These are phyloP conservation scores for Podaxis sp. DNA, from an alignment of 768 basidiomycete species.

Conservation along the genomic window DNA sequence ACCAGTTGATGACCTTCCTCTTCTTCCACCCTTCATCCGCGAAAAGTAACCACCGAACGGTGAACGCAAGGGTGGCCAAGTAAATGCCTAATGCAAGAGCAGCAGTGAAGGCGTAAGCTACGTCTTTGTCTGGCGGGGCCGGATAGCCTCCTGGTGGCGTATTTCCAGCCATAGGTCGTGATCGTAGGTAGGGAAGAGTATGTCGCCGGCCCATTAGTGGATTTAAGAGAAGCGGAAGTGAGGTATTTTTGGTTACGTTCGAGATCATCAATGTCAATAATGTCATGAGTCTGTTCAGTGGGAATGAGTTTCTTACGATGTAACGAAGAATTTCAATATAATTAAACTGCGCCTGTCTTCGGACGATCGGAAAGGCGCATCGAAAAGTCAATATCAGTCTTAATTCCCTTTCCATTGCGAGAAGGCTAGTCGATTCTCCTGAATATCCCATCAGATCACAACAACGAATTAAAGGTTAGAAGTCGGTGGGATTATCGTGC, in stretches of 20 bases:
- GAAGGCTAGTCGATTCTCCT: neutral
- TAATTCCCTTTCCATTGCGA: too few species aligned
- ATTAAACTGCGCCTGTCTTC: neutral
- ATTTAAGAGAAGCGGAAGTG: neutral
- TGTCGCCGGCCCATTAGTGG: neutral
- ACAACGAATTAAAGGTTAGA: neutral
- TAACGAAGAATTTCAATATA: neutral
- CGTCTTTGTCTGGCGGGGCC: slow-evolving; percentile 2
- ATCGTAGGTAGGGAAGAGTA: neutral
- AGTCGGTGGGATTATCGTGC: neutral
- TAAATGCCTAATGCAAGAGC: slow-evolving; percentile 5
- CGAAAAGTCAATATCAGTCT: neutral
- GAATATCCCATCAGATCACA: neutral
- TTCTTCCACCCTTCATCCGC: slow-evolving; percentile 10
- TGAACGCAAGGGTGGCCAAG: neutral
- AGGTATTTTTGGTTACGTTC: neutral
- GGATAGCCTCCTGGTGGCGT: neutral
- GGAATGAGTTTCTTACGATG: neutral
- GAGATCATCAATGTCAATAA: slow-evolving; percentile 1
- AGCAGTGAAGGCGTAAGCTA: neutral
- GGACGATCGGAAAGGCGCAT: neutral
- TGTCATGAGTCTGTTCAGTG: neutral
- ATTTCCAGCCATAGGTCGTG: neutral
- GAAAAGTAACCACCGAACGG: slow-evolving; percentile 10
- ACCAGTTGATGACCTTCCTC: neutral